Evolutionary conservation across 2,329 filamentous ascomycete genomes (phyloP), one percentile per base, ranked within the genome.

Genomic region (Dactylonectria estremocensis): DNA sequence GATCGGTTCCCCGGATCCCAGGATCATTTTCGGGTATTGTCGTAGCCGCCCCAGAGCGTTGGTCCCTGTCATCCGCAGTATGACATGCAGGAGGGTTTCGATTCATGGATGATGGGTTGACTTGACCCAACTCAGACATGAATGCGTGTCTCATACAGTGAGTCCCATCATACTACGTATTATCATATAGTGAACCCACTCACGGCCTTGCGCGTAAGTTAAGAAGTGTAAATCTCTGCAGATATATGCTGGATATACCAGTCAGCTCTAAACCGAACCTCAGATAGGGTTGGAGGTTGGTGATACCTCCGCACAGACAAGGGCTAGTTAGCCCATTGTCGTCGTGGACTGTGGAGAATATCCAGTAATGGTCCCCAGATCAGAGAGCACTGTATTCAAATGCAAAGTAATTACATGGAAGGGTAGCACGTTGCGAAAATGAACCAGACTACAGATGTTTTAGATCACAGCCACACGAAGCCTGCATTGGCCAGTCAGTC

Each of bases 21-120:
- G 13, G 13, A 46, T 13, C 43, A 63, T 10, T 48, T 5, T n/a
- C 14, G 14, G 24, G 20, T 11, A 10, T 31, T 7, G 28, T 20
- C 18, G 20, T 43, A 56, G 16, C 28, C 20, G 31, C 31, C 20
- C 22, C 28, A 40, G 11, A 22, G 31, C 35, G 31, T 35, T 49
- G 22, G 33, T 46, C 48, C 14, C 53, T 53, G 28, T 49, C 37
- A 45, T 37, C 33, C 20, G 14, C 46, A 45, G 58, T 10, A 58
- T 62, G 37, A 52, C 53, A 62, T 43, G 57, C 58, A 66, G 64
- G 45, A 62, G 22, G 37, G 13, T 28, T 40, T 45, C 18, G 18
- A 61, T 46, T 40, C 58, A 16, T 55, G 10, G 59, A 14, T 40
- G 48, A 16, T 55, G 10, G 59, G n/a, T 37, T 45, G 40, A 56